Evolutionary conservation across 1,284 basidiomycete species (phyloP), one percentile per base, ranked within the genome.

Genomic region (Singerocomus inundabilis): DNA sequence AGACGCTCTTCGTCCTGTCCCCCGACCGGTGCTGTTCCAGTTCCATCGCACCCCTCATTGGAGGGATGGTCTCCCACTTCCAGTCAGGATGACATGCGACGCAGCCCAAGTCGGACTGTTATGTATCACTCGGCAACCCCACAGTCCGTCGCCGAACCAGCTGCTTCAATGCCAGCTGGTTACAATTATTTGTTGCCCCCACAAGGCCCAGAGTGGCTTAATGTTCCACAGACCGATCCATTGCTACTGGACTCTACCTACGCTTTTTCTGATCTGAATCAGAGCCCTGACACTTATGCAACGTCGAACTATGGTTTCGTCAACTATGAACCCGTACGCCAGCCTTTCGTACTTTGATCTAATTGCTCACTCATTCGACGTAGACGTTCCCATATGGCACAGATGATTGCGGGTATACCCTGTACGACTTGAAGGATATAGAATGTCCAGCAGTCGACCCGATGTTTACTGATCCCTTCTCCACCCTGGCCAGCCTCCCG

Each of bases 1-100:
- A 66, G 71, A 31, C 71, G 71, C 21, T 62, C 72, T 5, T 70
- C 66, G 6, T 74, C 72, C 24, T 76, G 72, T 47, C 74, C 73
- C 18, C 72, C 72, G 1, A 58, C 61, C 5, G 71, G 69, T 2
- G 60, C 72, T 1, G 46, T 63, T 7, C 61, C 65, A 5, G 60
- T 70, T 13, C 50, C 55, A 2, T 52, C 57, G 4, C 52, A 57
- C 34, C 38, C 51, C 33, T 54, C 52, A 4, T 36, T 54, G 16
- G 49, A 60, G 2, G 43, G 53, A 16, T 63, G 57, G 56, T 32
- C 48, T 10, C 52, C 60, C 2, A 36, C 58, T 16, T 52, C 63
- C 38, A 61, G 64, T 3, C 65, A 64, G 44, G 74, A 76, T 39
- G 72, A 75, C 49, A 64, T 72, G n/a, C 59, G 60, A 34, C 70